Percentiles rank a stretch among this genome's conserved stretches.
These are phyloP conservation scores for Populus hybrid DNA, from an alignment of 441 rosid species.

Conservation along the genomic window DNA sequence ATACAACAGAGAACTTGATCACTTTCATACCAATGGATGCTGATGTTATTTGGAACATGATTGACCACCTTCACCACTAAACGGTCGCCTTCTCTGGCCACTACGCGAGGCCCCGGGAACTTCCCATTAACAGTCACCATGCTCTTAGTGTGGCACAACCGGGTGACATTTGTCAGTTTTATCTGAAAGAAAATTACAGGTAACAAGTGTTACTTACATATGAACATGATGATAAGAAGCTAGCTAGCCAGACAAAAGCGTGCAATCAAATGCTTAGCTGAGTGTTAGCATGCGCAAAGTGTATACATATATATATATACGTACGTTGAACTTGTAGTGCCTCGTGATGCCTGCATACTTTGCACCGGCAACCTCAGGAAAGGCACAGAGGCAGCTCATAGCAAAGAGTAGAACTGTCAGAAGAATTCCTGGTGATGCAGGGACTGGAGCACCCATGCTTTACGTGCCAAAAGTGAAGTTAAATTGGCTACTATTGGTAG, in stretches of 20 bases:
- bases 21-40: slow-evolving; percentile 45
- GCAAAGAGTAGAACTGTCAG: slow-evolving; percentile 20
- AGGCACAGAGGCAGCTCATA: slow-evolving; percentile 24
- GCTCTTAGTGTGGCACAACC: slow-evolving; percentile 44
- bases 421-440: slow-evolving; percentile 17
- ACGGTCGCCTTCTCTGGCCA: slow-evolving; percentile 52
- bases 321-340: slow-evolving; percentile 47
- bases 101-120: slow-evolving; percentile 48
- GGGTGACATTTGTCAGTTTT: slow-evolving; percentile 34
- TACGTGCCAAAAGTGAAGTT: background rate
- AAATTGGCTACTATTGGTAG: background rate
- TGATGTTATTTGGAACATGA: slow-evolving; percentile 34
- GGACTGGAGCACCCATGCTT: slow-evolving; percentile 23
- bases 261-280: background rate
- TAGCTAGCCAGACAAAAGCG: no score
- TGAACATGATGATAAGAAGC: background rate
- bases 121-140: slow-evolving; percentile 52
- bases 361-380: slow-evolving; percentile 23
- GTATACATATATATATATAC: background rate
- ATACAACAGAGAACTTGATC: background rate
- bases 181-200: slow-evolving; percentile 28
- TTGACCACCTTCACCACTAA: slow-evolving; percentile 47
- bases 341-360: slow-evolving; percentile 32
- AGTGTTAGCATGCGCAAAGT: background rate
- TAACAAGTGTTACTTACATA: background rate